Base-by-base conservation (phyloP, 192 early-diverging fungal species). In the Ramicandelaber brevisporus region DNA sequence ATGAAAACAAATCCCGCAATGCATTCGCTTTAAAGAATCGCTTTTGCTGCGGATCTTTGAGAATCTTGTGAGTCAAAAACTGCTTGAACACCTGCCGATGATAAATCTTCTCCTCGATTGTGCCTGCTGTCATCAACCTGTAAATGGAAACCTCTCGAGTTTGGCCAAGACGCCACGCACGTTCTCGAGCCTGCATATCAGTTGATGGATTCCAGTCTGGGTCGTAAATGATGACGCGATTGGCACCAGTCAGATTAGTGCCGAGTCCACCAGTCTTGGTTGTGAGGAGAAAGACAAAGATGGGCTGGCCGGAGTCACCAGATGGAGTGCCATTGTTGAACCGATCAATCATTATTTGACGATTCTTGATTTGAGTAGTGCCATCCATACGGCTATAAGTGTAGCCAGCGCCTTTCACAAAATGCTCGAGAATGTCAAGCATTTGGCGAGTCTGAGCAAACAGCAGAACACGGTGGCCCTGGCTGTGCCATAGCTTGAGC, bases 171-270 rank as follows among this genome's bases (percentile, higher is more conserved):
- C 92, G 53, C 86, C 86, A 93, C 0, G 88, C 88, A 14, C 92
- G 64, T 55, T 98, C 88, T 27, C 87, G 54, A 1, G 92, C 88
- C 36, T 98, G 92, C 14, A 77, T 59, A 48, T 98, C 92, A 19
- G 78, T 90, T 10, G 81, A 85, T 1, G 88, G 88, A 38, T 98
- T 98, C 92, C 92, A 98, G 40, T 98, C 92, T 2, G 92, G 92
- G 57, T 93, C 89, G 48, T 63, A 98, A 14, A 98, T 68, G 13
- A 98, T 73, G 4, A 95, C 72, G 0, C 92, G 68, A 41, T 95
- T 65, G 0, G 92, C 92, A 0, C 86, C 85, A 0, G 81, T 92
- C 30, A 98, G 51, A 40, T 98, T 95, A 25, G 92, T 66, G 2
- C 92, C 92, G 5, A 98, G 53, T 1, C 92, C 92, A 11, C 92